Evolutionary conservation across 805 yeast species (phyloP), one percentile per base, ranked within the genome.

Genomic region (Hemisphaericaspora nanyangensis): DNA sequence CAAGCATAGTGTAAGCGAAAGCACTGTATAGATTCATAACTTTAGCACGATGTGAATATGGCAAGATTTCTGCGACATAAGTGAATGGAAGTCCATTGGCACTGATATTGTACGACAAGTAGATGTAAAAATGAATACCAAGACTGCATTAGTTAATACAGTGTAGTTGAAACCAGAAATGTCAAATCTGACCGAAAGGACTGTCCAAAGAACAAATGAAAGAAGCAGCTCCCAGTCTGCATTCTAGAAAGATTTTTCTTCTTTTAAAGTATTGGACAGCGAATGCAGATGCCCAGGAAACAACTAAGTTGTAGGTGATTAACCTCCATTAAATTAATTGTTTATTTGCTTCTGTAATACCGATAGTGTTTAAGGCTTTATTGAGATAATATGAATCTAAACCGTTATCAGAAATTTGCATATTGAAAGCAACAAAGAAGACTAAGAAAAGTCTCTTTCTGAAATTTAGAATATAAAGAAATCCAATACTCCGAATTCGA

Each of bases 321-420:
- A 75, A 64, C 42, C 72, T 68, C 39, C 76, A 79, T 51, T 77
- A 76, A 52, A 76, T 67, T 36, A 76, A 64, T 55, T 76, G 77
- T 39, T 59, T 55, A 34, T 56, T 56, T 17, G 64, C 58, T 12
- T 61, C 63, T 33, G 74, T 72, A 48, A 77, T 72, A 42, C 82
- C 81, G 51, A 77, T 74, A 17, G 77, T 68, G 42, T 58, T 51
- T 46, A 77, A 63, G 11, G 77, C 82, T 47, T 67, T 63, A 42
- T 65, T 60, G 44, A 76, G 58, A 54, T 75, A 75, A 62, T 73
- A 75, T 3, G 77, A 68, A 19, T 73, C 74, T 43, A 75, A 57
- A 39, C 76, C 77, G 48, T 72, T 74, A 50, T 80, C 80, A 13
- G 77, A 69, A 29, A 70, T 49, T 49, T 72, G 77, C 70, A 61